A percentile compares a stretch with the other conserved stretches of the same genome.
These are phyloP conservation scores for Aureobasidium vineae DNA, from an alignment of 2,329 filamentous ascomycete genomes.

Conservation along the genomic window DNA sequence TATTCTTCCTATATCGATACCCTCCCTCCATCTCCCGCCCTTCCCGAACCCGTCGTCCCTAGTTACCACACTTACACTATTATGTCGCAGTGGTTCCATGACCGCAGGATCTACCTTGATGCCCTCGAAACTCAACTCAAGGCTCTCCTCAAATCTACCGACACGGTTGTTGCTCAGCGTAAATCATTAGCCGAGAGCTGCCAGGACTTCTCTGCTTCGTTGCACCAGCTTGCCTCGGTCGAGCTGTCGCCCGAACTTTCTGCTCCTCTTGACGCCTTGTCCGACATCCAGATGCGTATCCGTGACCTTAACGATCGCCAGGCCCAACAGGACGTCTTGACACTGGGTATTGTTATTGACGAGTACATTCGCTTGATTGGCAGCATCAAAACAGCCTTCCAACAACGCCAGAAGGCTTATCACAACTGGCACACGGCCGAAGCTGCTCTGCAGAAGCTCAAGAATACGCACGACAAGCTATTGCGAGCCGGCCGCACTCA, in stretches of 20 bases:
- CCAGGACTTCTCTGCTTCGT: slow-evolving; percentile 85
- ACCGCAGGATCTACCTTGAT: slow-evolving; percentile 91
- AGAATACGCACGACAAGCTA: slow-evolving; percentile 88
- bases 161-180: slow-evolving; percentile 85
- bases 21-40: slow-evolving; percentile 21
- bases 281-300: slow-evolving; percentile 90
- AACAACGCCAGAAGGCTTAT: slow-evolving; percentile 91
- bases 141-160: slow-evolving; percentile 86
- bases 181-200: slow-evolving; percentile 93
- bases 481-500: slow-evolving; percentile 91
- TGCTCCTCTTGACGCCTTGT: slow-evolving; percentile 83
- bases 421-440: slow-evolving; percentile 93
- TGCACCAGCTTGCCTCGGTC: slow-evolving; percentile 89
- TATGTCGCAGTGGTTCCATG: slow-evolving; percentile 81
- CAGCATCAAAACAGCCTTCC: slow-evolving; percentile 89
- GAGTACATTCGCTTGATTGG: slow-evolving; percentile 97
- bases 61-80: slow-evolving; percentile 28
- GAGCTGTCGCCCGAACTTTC: slow-evolving; percentile 88
- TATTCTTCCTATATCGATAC: slow-evolving; percentile 17
- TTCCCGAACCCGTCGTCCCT: slow-evolving; percentile 15
- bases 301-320: slow-evolving; percentile 94
- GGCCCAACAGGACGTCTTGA: slow-evolving; percentile 94
- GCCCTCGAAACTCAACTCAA: slow-evolving; percentile 90
- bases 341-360: slow-evolving; percentile 94
- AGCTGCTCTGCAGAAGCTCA: slow-evolving; percentile 85